Base-by-base conservation (phyloP, 2,329 filamentous ascomycete genomes). In the Aspergillus bombycis region DNA sequence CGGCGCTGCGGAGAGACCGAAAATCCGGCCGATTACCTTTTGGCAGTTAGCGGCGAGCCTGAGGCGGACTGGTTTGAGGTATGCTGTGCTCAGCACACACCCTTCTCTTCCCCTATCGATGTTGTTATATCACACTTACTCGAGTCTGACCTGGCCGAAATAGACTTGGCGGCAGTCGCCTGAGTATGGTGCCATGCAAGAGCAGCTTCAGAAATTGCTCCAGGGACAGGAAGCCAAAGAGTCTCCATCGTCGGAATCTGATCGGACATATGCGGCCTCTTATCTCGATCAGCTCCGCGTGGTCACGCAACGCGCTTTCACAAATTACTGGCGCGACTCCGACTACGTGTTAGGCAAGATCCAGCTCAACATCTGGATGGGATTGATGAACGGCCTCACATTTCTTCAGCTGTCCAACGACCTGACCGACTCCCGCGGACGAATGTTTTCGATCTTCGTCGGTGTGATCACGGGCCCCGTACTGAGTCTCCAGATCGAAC, bases 231-330 rank as follows among this genome's bases (percentile, higher is more conserved):
- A 41, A 4, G 16, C 7, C 38, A 41, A 41, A n/a, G 38, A 41
- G 8, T 41, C 16, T 7, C 19, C 38, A n/a, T n/a, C 19, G 38
- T 19, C 38, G 10, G 16, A 19, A 26, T 21, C 19, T 48, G 60
- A 30, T 54, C 48, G 12, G 23, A 36, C 30, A 21, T 65, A 67
- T 30, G 62, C 66, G 6, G 58, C 78, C 28, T 77, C 75, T 0
- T 71, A 85, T 36, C 81, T 84, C 55, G 64, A 77, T 0, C 86
- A 86, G 62, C 84, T 86, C 46, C 77, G 81, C 91, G 0, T 96
- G 93, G 82, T 89, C 85, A 34, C 58, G 21, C 21, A 38, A 28
- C 55, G 67, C 21, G 58, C 61, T n/a, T 68, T 52, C 55, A 34
- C 60, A 6, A 59, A 65, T 32, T 68, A 68, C 54, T 68, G 66